Conservation (phyloP, 1,139 yeast genomes). For the Nakaseomyces bracarensis region DNA sequence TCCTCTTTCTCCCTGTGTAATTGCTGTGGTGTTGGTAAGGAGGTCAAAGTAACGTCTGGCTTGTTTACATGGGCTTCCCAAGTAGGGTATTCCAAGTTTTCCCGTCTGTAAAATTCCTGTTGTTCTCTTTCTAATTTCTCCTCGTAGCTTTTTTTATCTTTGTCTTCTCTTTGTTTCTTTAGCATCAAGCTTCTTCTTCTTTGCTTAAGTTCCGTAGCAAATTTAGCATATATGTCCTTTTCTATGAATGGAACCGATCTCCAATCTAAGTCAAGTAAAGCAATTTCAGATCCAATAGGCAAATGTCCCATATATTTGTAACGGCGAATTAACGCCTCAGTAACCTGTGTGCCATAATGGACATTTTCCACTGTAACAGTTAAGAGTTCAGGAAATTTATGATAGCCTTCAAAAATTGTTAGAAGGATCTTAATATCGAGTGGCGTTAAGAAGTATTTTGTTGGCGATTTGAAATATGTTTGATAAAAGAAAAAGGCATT, state of each 20-base stretch:
- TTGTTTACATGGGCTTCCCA: conserved; percentile 4
- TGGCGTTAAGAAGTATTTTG: conserved; percentile 59
- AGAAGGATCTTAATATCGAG: conserved; percentile 70
- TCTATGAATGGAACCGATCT: conserved; percentile 37
- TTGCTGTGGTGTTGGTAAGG: conserved; percentile 13
- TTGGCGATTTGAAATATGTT: conserved; percentile 59
- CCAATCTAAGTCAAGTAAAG: conserved; percentile 87
- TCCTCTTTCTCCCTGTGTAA: conserved; percentile 5
- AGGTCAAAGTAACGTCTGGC: conserved; percentile 11
- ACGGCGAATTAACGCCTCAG: conserved; percentile 44
- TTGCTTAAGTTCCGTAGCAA: conserved; percentile 51
- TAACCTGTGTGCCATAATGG: conserved; percentile 50
- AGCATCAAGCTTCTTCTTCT: conserved; percentile 48
- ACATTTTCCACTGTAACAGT: conserved; percentile 62
- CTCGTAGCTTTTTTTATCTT: conserved; percentile 52
- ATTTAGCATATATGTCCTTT: conserved; percentile 46
- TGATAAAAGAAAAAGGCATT: conserved; percentile 57
- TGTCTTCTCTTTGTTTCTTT: conserved; percentile 59
- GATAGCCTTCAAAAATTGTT: conserved; percentile 53
- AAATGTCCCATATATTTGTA: conserved; percentile 72
- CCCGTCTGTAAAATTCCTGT: conserved; percentile 48
- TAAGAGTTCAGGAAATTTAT: conserved; percentile 57
- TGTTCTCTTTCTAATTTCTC: conserved; percentile 53
- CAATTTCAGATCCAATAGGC: conserved; percentile 79
- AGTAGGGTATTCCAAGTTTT: conserved; percentile 36